phyloP scores from a whole-genome alignment of 1,284 basidiomycete species.

The Ceratobasidium papillatum region DNA sequence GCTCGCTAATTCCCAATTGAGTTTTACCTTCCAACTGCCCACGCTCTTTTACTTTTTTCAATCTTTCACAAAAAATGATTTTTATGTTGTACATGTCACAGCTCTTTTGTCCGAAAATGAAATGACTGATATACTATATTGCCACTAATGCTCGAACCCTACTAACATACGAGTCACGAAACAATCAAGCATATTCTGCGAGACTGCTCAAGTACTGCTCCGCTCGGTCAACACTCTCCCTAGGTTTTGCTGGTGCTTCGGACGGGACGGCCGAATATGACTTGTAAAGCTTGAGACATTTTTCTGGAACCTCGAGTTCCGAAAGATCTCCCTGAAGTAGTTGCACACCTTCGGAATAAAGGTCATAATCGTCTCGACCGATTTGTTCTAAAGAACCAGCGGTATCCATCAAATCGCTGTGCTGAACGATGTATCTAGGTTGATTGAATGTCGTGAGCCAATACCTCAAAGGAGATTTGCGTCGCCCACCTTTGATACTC shows the following conservation, averaged over 20 bases:
- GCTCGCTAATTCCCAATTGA: neutral
- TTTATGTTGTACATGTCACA: too few relatives aligned
- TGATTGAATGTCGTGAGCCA: constrained; percentile 30
- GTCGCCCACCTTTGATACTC: constrained; percentile 78
- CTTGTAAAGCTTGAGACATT: constrained; percentile 18
- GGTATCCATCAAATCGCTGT: constrained; percentile 52
- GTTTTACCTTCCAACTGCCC: neutral
- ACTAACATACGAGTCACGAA: neutral
- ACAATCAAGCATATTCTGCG: neutral
- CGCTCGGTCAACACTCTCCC: constrained; percentile 15
- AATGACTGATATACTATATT: too few relatives aligned
- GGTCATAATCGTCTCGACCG: constrained; percentile 55
- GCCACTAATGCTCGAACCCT: too few relatives aligned
- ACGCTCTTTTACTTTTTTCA: neutral
- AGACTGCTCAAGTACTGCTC: constrained; percentile 29
- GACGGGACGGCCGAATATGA: neutral
- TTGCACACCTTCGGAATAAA: constrained; percentile 52
- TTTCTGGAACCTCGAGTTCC: constrained; percentile 38
- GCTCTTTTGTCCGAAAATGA: too few relatives aligned
- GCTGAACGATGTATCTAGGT: constrained; percentile 53
- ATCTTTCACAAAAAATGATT: too few relatives aligned
- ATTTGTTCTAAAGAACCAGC: constrained; percentile 49
- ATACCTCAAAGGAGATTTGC: constrained; percentile 40
- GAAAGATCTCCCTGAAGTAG: constrained; percentile 49
- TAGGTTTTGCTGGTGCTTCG: constrained; percentile 16